These are phyloP conservation scores for Talaromyces proteolyticus DNA, from an alignment of 495 filamentous ascomycete species.

Conservation along the genomic window DNA sequence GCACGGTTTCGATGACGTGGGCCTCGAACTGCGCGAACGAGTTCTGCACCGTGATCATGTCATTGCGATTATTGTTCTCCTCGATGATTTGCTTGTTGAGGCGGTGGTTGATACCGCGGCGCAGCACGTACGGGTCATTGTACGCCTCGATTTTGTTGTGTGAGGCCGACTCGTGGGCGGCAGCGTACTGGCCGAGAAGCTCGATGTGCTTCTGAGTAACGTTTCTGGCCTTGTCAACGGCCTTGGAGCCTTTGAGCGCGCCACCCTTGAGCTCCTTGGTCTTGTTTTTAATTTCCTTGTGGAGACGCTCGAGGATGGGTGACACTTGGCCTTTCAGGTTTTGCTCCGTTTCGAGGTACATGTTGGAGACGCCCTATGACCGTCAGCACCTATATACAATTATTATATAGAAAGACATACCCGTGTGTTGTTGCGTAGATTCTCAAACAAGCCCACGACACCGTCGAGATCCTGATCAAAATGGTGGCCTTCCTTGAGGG, in stretches of 20 bases:
- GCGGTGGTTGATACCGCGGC: conserved; percentile 73
- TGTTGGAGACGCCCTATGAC: conserved; percentile 67
- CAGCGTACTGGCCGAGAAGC: conserved; percentile 77
- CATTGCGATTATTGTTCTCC: conserved; percentile 91
- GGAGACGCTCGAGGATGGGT: conserved; percentile 82
- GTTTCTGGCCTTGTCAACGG: conserved; percentile 82
- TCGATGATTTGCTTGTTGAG: conserved; percentile 87
- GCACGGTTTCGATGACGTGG: conserved; percentile 77
- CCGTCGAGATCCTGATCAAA: conserved; percentile 85
- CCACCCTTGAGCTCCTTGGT: conserved; percentile 78
- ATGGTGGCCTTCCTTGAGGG: conserved; percentile 80
- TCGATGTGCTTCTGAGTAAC: conserved; percentile 94
- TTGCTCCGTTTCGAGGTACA: conserved; percentile 84
- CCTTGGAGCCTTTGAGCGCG: conserved; percentile 82
- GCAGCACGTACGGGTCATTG: conserved; percentile 85
- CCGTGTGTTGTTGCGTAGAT: conserved; percentile 85
- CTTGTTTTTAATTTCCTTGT: conserved; percentile 95
- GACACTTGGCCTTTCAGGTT: conserved; percentile 75
- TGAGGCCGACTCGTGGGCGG: conserved; percentile 63
- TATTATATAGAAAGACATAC: conserved; percentile 26
- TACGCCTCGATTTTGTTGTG: conserved; percentile 54
- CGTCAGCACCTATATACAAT: conserved; percentile 1
- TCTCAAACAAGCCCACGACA: conserved; percentile 85
- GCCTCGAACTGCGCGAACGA: conserved; percentile 84
- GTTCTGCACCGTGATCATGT: conserved; percentile 81